Conservation (phyloP, 495 filamentous ascomycete species). For the Staphylotrichum tortipilum region DNA sequence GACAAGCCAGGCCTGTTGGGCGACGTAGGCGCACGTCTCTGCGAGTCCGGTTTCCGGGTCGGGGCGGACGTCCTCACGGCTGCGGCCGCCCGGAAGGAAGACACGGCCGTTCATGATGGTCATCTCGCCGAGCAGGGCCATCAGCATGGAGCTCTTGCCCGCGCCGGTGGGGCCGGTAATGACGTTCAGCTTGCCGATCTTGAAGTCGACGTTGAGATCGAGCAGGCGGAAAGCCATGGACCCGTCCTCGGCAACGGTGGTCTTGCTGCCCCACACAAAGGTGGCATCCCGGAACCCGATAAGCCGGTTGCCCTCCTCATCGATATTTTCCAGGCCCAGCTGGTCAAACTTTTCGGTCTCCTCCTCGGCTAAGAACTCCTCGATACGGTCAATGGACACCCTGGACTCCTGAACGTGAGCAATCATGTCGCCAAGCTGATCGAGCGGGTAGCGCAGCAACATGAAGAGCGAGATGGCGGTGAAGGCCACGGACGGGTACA, state of each 20-base stretch:
- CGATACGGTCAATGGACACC: slow-evolving; percentile 93
- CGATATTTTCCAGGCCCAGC: slow-evolving; percentile 53
- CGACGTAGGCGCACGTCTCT: slow-evolving; percentile 92
- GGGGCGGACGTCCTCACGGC: slow-evolving; percentile 70
- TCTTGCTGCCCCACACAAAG: slow-evolving; percentile 77
- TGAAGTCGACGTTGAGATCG: slow-evolving; percentile 68
- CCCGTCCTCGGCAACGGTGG: slow-evolving; percentile 49
- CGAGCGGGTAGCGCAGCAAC: slow-evolving; percentile 86
- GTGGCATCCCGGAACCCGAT: slow-evolving; percentile 82
- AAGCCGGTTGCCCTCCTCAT: slow-evolving; percentile 50
- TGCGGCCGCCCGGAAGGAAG: slow-evolving; percentile 71
- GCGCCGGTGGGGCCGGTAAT: slow-evolving; percentile 88
- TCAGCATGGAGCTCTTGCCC: slow-evolving; percentile 89
- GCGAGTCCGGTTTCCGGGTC: slow-evolving; percentile 81
- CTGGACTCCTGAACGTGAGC: slow-evolving; percentile 97
- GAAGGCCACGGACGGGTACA: slow-evolving; percentile 92
- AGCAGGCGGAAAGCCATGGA: slow-evolving; percentile 72
- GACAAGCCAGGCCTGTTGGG: slow-evolving; percentile 95
- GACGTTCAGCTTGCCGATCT: slow-evolving; percentile 74
- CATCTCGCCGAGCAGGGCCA: slow-evolving; percentile 98
- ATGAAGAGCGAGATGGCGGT: slow-evolving; percentile 94
- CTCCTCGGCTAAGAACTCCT: slow-evolving; percentile 88
- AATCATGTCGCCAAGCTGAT: slow-evolving; percentile 98
- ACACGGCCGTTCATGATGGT: slow-evolving; percentile 72
- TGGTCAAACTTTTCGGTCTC: slow-evolving; percentile 97